Evolutionary conservation across 345 rosid species (phyloP), one percentile per base, ranked within the genome.

Genomic region (Draba incana): DNA sequence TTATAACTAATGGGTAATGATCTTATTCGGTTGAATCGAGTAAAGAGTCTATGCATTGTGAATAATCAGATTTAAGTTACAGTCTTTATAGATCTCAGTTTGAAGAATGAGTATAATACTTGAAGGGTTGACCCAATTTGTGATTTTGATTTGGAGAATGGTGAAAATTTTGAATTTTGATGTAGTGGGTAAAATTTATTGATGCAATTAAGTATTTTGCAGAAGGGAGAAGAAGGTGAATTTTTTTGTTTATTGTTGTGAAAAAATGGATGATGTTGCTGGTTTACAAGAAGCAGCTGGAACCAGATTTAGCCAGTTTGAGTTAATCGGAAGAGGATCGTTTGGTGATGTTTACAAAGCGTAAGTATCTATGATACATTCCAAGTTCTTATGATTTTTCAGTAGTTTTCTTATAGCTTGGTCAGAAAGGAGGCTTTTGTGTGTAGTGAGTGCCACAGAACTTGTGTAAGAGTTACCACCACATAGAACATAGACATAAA

Each of bases 341-440:
- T 94, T 94, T 42, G 99, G 99, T 1, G 99, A 94, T 49, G 99
- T 94, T 62, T 94, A 91, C 80, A 94, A 91, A 86, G 99, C 95
- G 99, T 94, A 81, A 81, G 90, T 86, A 8, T 66, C 58, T 55
- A 58, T 54, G 9, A 61, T 52, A 6, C 50, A 10, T n/a, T 37
- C 27, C n/a, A 4, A 39, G 11, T 41, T 61, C 8, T 24, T 30
- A 6, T 31, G 16, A 13, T 43, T 43, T 42, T 43, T 4, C 9
- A 24, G 35, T 35, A 37, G 37, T 35, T 25, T 35, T 49, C 0
- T 48, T 61, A 12, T 37, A 14, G 28, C 8, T 5, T 42, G 53
- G 23, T 38, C 3, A 20, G 13, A 37, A 20, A 38, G 10, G 38
- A 39, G 13, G 43, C 44, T 50, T 59, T 39, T 16, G 49, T 59